phyloP scores from a whole-genome alignment of 495 filamentous ascomycete genomes.

The Hyaloscypha hepaticicola region DNA sequence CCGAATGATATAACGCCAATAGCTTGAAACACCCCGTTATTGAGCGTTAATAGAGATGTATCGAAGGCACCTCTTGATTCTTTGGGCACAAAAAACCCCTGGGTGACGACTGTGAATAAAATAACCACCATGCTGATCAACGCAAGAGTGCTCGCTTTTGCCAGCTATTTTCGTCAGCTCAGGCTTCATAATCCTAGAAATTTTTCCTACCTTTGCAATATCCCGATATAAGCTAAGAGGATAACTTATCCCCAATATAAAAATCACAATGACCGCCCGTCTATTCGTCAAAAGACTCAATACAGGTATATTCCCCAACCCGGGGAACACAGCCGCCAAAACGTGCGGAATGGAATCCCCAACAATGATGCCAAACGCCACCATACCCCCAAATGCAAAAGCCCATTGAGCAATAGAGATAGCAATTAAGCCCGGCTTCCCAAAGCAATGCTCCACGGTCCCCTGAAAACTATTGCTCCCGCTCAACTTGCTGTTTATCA shows the following conservation, averaged over 20 bases:
- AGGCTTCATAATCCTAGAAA: neutral
- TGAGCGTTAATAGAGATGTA: conserved; percentile 65
- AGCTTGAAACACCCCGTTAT: conserved; percentile 87
- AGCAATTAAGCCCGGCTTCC: conserved; percentile 79
- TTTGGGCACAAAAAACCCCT: conserved; percentile 68
- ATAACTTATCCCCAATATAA: conserved; percentile 83
- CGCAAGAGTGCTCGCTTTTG: conserved; percentile 90
- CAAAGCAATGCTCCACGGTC: conserved; percentile 93
- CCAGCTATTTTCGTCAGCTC: conserved; percentile 60
- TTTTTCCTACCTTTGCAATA: conserved; percentile 79
- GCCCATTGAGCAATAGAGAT: conserved; percentile 93
- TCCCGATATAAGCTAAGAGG: conserved; percentile 91
- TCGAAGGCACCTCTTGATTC: conserved; percentile 69
- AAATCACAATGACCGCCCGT: conserved; percentile 78
- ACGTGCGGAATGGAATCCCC: conserved; percentile 95
- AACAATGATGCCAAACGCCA: conserved; percentile 96
- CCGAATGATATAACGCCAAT: conserved; percentile 97
- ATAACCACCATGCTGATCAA: conserved; percentile 91
- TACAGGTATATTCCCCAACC: conserved; percentile 67
- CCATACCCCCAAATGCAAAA: conserved; percentile 98
- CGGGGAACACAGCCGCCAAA: conserved; percentile 76
- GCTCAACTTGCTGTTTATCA: conserved; percentile 91
- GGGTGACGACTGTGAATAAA: conserved; percentile 82
- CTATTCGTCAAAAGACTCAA: conserved; percentile 79
- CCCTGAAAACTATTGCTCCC: conserved; percentile 91